phyloP scores from a whole-genome alignment of 1,284 basidiomycete species.

The Erythrobasidium hasegawianum region DNA sequence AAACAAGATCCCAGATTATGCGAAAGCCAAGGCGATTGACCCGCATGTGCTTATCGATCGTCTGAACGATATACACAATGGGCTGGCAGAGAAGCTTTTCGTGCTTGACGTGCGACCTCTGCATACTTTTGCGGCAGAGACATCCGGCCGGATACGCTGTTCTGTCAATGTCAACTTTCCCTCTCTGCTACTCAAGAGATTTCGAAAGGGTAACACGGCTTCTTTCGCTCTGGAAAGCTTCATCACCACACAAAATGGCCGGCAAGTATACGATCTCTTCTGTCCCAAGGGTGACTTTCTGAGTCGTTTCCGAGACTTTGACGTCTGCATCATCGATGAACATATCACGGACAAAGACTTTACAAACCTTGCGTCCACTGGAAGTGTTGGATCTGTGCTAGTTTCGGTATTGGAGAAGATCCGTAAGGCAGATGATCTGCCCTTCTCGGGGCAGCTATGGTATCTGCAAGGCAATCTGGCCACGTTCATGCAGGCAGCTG shows the following conservation, averaged over 20 bases:
- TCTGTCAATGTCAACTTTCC: slow-evolving; percentile 41
- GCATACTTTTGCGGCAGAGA: not conserved
- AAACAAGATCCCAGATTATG: no score
- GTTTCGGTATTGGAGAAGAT: slow-evolving; percentile 35
- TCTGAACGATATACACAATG: not conserved
- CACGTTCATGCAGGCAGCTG: not conserved
- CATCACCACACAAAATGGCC: slow-evolving; percentile 43
- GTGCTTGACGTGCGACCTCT: slow-evolving; percentile 24
- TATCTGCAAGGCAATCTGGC: not conserved
- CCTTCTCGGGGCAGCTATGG: not conserved
- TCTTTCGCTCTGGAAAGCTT: slow-evolving; percentile 41
- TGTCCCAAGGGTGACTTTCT: not conserved
- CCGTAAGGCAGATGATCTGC: not conserved
- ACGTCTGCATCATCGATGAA: slow-evolving; percentile 24
- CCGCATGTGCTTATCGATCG: not conserved
- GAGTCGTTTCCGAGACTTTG: not conserved
- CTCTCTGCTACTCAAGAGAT: slow-evolving; percentile 43
- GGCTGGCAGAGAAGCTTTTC: not conserved
- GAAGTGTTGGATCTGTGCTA: slow-evolving; percentile 21
- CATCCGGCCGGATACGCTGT: not conserved
- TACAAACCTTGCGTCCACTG: not conserved
- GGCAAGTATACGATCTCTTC: slow-evolving; percentile 15
- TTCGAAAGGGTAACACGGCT: slow-evolving; percentile 37
- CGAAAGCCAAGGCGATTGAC: not conserved
- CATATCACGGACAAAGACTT: slow-evolving; percentile 35